Base-by-base conservation (phyloP, 306 rosid species). In the Pyrus betulifolia region DNA sequence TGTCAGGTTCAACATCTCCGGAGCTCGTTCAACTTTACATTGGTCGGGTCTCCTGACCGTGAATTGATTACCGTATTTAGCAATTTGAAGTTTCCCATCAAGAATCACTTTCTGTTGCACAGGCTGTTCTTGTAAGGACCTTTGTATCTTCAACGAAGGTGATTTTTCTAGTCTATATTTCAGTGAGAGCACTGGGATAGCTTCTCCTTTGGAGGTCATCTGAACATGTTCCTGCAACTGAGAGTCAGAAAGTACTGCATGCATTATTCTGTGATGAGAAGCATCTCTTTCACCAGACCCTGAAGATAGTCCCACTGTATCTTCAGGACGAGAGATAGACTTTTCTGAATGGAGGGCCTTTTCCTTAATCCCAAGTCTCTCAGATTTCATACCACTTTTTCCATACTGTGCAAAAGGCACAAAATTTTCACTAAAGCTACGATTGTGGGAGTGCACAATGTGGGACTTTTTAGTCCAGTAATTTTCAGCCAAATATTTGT, bases 241-340 rank as follows among this genome's bases (percentile, higher is more conserved):
- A 27, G 98, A 81, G 51, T 89, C 90, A 11, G 93, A 89, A 63
- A 67, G 60, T 55, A 64, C 69, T 18, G 78, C 86, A 76, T 85
- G 93, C 76, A 84, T 83, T 61, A 88, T 79, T 83, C 69, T 87
- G 75, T 66, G 46, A 28, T 75, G 79, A 78, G 84, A 80, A 67
- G 71, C 77, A 69, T 84, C 87, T 81, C 69, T 82, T 63, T 67
- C 78, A 68, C 60, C 77, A 58, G 84, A 62, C 74, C 60, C 82
- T n/a, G 86, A 64, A 75, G 64, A 67, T 59, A 86, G 75, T 61
- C 78, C 75, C 19, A 67, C 11, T 25, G 70, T 63, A 69, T 74
- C 84, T 14, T 77, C 84, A 22, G 78, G 77, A 54, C 73, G 81
- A 77, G 93, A 77, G 70, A 74, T 25, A 62, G 70, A 59, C 30